Evolutionary conservation across 345 rosid species (phyloP).

Genomic region (Eucalyptus urophylla): DNA sequence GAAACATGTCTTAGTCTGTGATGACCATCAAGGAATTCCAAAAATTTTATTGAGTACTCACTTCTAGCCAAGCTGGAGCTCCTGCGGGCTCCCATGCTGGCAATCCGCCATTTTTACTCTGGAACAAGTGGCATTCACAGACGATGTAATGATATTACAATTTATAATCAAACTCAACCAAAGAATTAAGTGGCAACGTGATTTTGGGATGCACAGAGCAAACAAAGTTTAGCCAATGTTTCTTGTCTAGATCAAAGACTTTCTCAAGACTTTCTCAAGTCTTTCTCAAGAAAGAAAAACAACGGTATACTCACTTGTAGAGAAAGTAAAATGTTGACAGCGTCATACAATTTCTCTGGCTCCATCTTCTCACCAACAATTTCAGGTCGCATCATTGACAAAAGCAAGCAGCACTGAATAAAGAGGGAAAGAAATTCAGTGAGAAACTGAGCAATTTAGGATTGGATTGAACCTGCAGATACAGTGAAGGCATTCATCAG

Average conservation of each 20-base stretch:
- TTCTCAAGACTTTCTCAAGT: neutral
- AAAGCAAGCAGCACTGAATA: constrained; percentile 24
- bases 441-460: neutral
- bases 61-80: constrained; percentile 41
- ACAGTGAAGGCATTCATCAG: neutral
- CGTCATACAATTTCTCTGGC: constrained; percentile 20
- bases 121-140: neutral
- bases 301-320: constrained; percentile 19
- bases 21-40: neutral
- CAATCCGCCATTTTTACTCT: constrained; percentile 51
- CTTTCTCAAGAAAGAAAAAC: neutral
- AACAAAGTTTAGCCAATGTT: neutral
- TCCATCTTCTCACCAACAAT: constrained; percentile 33
- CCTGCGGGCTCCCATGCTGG: constrained; percentile 53
- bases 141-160: neutral
- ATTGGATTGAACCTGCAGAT: neutral
- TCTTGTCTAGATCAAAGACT: neutral
- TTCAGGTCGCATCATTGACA: constrained; percentile 28
- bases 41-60: neutral
- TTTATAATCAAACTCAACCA: neutral
- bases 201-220: neutral
- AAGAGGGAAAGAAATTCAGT: neutral
- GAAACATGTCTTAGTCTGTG: neutral
- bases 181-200: neutral
- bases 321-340: constrained; percentile 39